A percentile compares a stretch with the other conserved stretches of the same genome.
Evolutionary conservation across 768 basidiomycete genomes (phyloP).

Genomic region (Leccinellum rugosiceps): DNA sequence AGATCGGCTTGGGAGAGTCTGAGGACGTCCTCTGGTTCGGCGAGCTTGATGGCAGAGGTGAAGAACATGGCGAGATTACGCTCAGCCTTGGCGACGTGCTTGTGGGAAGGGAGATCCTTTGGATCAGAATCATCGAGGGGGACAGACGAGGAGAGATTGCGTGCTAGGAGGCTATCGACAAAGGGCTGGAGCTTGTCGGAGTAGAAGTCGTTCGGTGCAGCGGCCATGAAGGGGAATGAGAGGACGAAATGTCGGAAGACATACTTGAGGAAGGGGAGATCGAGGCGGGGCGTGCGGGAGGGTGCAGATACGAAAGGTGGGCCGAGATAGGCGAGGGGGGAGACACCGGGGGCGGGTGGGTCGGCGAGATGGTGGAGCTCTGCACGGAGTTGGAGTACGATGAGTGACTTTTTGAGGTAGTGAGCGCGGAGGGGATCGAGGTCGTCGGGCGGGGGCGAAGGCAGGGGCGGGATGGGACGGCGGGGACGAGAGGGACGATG

Average conservation of each 20-base stretch:
- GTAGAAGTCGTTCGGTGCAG: conserved; percentile 90
- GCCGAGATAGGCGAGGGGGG: conserved; percentile 82
- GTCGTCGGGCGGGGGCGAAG: background rate
- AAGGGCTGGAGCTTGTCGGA: conserved; percentile 95
- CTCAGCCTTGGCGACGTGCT: conserved; percentile 74
- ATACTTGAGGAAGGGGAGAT: conserved; percentile 86
- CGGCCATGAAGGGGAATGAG: conserved; percentile 91
- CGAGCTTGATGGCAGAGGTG: conserved; percentile 76
- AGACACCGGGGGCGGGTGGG: conserved; percentile 38
- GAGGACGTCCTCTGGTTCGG: conserved; percentile 86
- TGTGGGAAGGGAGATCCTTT: conserved; percentile 59
- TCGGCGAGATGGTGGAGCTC: conserved; percentile 72
- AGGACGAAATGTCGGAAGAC: conserved; percentile 91
- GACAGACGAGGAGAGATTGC: conserved; percentile 66
- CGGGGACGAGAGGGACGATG: background rate
- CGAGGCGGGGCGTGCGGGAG: conserved; percentile 51
- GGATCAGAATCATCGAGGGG: conserved; percentile 58
- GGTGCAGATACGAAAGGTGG: conserved; percentile 78
- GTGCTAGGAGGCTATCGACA: conserved; percentile 73
- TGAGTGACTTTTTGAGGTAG: conserved; percentile 95
- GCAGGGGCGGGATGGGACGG: conserved; percentile 10
- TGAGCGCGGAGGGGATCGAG: conserved; percentile 91
- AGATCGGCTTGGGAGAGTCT: conserved; percentile 84
- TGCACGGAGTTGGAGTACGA: conserved; percentile 78
- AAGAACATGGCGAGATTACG: conserved; percentile 83